Evolutionary conservation across 192 early-diverging fungal species (phyloP).

Genomic region (Cetraspora pellucida): DNA sequence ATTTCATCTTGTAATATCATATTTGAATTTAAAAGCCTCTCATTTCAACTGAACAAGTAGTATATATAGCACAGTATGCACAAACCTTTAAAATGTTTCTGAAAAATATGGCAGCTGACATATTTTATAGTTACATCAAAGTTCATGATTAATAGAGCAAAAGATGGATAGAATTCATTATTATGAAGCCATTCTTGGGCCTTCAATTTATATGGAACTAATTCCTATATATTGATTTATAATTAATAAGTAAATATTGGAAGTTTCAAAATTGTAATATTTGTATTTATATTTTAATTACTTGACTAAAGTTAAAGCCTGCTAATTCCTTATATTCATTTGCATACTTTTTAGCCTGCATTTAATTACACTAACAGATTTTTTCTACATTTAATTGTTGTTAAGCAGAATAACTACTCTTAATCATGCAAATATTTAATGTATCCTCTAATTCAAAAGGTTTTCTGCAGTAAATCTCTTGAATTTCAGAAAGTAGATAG

Average conservation of each 20-base stretch:
- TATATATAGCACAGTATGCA: not conserved
- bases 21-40: not conserved
- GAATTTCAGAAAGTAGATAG: not conserved
- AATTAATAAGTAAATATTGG: not conserved
- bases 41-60: not conserved
- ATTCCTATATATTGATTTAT: not conserved
- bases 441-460: not conserved
- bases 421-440: not conserved
- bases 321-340: not conserved
- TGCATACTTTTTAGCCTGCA: not conserved
- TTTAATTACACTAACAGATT: not conserved
- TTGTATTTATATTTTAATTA: not conserved
- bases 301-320: slow-evolving; percentile 2
- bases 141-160: not conserved
- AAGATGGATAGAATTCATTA: not conserved
- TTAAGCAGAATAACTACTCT: not conserved
- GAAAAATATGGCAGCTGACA: not conserved
- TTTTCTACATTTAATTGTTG: not conserved
- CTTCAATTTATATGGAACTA: not conserved
- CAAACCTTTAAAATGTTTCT: not conserved
- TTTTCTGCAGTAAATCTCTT: no score
- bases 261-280: not conserved
- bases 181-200: not conserved
- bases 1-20: no score
- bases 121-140: slow-evolving; percentile 5